Evolutionary conservation across 2,329 filamentous ascomycete genomes (phyloP).

Genomic region (Colletotrichum aenigma): DNA sequence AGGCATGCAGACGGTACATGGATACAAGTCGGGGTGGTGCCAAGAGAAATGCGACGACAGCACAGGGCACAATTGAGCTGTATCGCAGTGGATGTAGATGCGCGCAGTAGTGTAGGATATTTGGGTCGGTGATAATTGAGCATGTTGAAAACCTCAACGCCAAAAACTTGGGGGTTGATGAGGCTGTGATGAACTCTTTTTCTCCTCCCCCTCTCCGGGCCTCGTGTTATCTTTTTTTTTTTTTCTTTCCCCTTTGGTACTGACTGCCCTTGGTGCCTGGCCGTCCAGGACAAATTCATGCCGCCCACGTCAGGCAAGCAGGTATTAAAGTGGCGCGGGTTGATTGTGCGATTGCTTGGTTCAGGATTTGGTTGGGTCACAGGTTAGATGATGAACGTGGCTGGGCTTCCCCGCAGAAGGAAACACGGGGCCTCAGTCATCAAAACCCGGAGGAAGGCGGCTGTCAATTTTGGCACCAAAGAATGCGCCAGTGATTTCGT

Average conservation of each 20-base stretch:
- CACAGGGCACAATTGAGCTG: not conserved
- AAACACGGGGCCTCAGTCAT: constrained; percentile 8
- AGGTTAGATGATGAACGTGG: constrained; percentile 5
- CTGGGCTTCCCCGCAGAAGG: constrained; percentile 18
- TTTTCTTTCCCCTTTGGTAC: not conserved
- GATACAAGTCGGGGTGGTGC: not conserved
- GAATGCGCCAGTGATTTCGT: not conserved
- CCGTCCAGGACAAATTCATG: not conserved
- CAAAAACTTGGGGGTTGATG: not conserved
- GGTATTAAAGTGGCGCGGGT: constrained; percentile 10
- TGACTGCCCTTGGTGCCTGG: not conserved
- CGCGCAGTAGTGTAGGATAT: not conserved
- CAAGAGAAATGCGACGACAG: not conserved
- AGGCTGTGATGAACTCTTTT: not conserved
- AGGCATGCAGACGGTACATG: constrained; percentile 3
- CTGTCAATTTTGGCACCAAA: not conserved
- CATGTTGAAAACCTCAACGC: not conserved
- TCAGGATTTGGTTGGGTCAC: not conserved
- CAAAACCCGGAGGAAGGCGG: not conserved
- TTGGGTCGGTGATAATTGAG: not conserved
- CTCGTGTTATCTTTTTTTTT: not conserved
- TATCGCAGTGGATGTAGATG: not conserved
- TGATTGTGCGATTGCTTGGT: not conserved
- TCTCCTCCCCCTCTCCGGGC: not conserved
- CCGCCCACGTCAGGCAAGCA: not conserved